Base-by-base conservation (phyloP, 331 rosid species). In the Arachis monticola region DNA sequence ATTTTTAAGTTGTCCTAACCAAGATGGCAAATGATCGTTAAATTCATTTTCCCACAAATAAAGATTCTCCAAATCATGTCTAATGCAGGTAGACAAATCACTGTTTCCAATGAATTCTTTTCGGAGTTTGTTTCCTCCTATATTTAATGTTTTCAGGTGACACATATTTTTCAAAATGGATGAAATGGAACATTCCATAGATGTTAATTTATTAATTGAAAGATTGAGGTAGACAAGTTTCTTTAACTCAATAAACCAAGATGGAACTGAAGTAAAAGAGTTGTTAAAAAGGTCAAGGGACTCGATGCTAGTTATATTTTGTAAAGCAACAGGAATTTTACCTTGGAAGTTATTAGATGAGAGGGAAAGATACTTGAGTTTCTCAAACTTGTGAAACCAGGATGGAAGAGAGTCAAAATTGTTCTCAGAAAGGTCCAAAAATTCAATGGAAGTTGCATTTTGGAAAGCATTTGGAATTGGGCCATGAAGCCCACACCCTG, bases 1-100 rank as follows among this genome's bases (percentile, higher is more conserved):
- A 63, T 64, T 74, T 40, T 41, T 9, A 41, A 78, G 74, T 9
- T 78, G 42, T 1, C 45, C 78, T 7, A 75, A 41, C 88, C 83
- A 81, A 14, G 32, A 64, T 5, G 82, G 82, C 59, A 84, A 46
- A 13, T 5, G 60, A 31, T 56, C 74, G 52, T 2, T 56, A 2
- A 83, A 10, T 5, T 12, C 2, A 77, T 80, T 80, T 22, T 10
- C 1, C 9, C 73, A n/a, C 44, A 80, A 64, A 48, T 48, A 1
- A 17, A 80, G 10, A 8, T 0, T 5, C 75, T 67, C 59, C 51
- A 80, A 42, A 48, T 66, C 59, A 17, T 45, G 66, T 0, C 30
- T 60, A 22, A 7, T 51, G 57, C 82, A 79, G 8, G 69, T 47
- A 4, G 61, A 14, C 22, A 31, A 8, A 12, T 56, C 31, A 1